phyloP scores from a whole-genome alignment of 1,139 yeast species.

The Scheffersomyces cryptocercus region DNA sequence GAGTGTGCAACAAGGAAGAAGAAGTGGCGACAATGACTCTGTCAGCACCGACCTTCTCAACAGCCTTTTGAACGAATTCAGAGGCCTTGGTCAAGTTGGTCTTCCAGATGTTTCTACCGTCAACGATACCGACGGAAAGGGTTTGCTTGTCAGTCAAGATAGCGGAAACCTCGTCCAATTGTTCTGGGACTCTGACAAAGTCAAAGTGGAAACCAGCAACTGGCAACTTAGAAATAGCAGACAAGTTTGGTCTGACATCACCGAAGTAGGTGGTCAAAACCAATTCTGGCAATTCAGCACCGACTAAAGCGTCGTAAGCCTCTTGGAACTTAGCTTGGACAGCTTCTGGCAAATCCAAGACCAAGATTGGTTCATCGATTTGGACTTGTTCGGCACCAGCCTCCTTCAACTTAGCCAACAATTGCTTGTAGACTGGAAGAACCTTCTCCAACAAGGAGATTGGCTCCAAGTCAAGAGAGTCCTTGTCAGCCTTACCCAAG shows the following conservation, averaged over 20 bases:
- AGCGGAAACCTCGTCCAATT: constrained; percentile 78
- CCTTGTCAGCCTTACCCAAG: constrained; percentile 98
- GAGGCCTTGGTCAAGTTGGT: constrained; percentile 88
- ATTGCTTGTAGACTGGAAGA: constrained; percentile 88
- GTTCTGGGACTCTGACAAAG: constrained; percentile 95
- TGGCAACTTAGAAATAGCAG: constrained; percentile 84
- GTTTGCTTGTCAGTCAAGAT: constrained; percentile 67
- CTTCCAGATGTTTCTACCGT: constrained; percentile 99
- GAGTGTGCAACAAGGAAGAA: constrained; percentile 96
- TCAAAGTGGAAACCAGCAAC: constrained; percentile 97
- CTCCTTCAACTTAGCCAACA: constrained; percentile 79
- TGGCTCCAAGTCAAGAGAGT: constrained; percentile 93
- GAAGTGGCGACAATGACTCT: constrained; percentile 92
- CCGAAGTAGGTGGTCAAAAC: constrained; percentile 93
- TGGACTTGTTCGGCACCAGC: constrained; percentile 97
- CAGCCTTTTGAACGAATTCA: constrained; percentile 77
- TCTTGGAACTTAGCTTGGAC: constrained; percentile 84
- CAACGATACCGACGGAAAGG: constrained; percentile 94
- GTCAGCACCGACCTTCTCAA: constrained; percentile 81
- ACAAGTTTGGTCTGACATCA: constrained; percentile 95
- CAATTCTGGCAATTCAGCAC: constrained; percentile 72
- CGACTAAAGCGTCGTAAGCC: constrained; percentile 74
- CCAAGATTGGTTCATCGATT: constrained; percentile 96
- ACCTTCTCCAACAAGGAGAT: constrained; percentile 83
- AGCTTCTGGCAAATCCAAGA: constrained; percentile 84